Percentiles rank a stretch among this genome's conserved stretches.
These are phyloP conservation scores for Camelina sativa DNA, from an alignment of 345 rosid species.

Conservation along the genomic window DNA sequence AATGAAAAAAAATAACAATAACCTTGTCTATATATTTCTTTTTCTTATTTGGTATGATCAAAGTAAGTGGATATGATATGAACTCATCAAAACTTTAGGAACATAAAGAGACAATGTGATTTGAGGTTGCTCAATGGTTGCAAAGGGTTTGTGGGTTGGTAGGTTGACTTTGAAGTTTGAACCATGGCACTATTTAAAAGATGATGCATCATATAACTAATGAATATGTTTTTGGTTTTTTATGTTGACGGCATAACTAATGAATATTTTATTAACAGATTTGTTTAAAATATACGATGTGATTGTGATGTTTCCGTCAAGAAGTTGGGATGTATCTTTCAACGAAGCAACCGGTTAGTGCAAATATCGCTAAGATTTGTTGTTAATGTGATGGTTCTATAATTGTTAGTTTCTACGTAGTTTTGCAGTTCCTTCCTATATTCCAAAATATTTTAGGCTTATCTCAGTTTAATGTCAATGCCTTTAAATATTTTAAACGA, in stretches of 20 bases:
- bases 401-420: neutral
- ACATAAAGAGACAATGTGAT: constrained; percentile 14
- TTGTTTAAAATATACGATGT: neutral
- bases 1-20: neutral
- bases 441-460: neutral
- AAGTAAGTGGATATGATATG: constrained; percentile 1
- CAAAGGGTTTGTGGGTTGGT: constrained; percentile 26
- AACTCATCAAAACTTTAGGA: constrained; percentile 4
- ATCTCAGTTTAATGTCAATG: constrained; percentile 8
- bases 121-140: constrained; percentile 38
- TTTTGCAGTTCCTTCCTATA: neutral
- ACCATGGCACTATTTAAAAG: constrained; percentile 33
- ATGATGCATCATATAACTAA: constrained; percentile 35
- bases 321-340: constrained; percentile 39
- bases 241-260: constrained; percentile 3
- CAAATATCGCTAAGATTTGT: neutral
- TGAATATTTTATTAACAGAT: neutral
- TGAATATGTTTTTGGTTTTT: neutral
- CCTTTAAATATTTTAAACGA: neutral
- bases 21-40: too few species aligned
- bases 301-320: constrained; percentile 38
- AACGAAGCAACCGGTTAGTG: constrained; percentile 34
- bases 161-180: constrained; percentile 40
- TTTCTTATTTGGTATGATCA: neutral
- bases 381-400: constrained; percentile 1